Evolutionary conservation across 2,329 filamentous ascomycete genomes (phyloP).

Genomic region (Fusarium sp.): DNA sequence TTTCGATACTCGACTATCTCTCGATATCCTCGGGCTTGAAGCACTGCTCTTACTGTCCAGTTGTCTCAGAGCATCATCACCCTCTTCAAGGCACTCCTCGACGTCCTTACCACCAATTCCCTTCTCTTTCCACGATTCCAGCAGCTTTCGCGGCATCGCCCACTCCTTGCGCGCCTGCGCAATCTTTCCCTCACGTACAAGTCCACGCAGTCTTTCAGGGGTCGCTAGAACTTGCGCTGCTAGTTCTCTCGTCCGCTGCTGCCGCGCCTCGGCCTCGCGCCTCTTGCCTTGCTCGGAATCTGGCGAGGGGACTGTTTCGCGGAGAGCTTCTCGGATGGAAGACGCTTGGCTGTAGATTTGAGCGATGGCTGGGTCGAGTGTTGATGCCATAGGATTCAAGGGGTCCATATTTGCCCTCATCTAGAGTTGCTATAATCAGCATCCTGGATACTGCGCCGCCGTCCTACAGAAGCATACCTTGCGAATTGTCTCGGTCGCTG

Average conservation of each 20-base stretch:
- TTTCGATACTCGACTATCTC: constrained; percentile 33
- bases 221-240: constrained; percentile 70
- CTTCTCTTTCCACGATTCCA: constrained; percentile 63
- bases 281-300: constrained; percentile 51
- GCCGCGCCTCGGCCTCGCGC: constrained; percentile 47
- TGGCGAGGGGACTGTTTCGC: constrained; percentile 58
- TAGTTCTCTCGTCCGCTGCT: constrained; percentile 60
- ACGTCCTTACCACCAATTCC: constrained; percentile 65
- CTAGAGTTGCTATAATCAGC: constrained; percentile 45
- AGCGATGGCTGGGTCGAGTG: constrained; percentile 75
- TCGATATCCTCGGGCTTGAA: constrained; percentile 36
- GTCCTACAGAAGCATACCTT: constrained; percentile 58
- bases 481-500: constrained; percentile 94
- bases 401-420: constrained; percentile 87
- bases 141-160: constrained; percentile 61
- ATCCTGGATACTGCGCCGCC: too few species aligned
- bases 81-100: constrained; percentile 61
- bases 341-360: constrained; percentile 74
- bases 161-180: constrained; percentile 69
- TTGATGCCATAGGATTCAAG: constrained; percentile 76
- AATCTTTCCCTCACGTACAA: constrained; percentile 67
- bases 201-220: constrained; percentile 64
- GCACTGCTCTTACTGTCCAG: constrained; percentile 24
- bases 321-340: constrained; percentile 62
- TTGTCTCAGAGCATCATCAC: constrained; percentile 58